Conservation (phyloP, 2,329 filamentous ascomycete genomes). For the Diaporthe citriasiana region DNA sequence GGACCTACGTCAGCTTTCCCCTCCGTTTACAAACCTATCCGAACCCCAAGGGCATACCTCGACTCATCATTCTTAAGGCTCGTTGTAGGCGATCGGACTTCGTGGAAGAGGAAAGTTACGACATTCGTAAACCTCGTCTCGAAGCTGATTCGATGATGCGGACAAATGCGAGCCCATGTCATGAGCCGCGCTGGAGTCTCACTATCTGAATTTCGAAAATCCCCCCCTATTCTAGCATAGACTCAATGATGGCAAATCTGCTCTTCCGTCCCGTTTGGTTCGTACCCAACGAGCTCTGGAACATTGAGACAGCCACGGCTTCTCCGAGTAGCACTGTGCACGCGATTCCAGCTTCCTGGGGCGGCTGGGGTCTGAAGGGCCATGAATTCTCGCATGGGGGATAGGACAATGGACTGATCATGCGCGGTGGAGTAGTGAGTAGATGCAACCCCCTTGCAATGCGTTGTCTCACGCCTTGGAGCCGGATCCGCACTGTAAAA, state of each 20-base stretch:
- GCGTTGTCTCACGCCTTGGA: background rate
- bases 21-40: background rate
- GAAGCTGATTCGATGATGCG: background rate
- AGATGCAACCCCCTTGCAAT: background rate
- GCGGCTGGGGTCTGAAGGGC: background rate
- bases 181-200: background rate
- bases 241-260: background rate
- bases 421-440: background rate
- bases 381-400: background rate
- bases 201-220: background rate
- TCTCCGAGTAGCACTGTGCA: background rate
- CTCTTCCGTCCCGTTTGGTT: background rate
- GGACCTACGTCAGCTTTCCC: background rate
- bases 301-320: background rate
- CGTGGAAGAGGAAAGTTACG: background rate
- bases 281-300: background rate
- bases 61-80: background rate
- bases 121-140: background rate
- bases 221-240: background rate
- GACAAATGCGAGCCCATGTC: background rate
- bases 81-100: background rate
- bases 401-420: background rate
- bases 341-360: background rate
- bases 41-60: background rate
- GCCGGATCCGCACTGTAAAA: background rate